These are phyloP conservation scores for Oemleria cerasiformis DNA, from an alignment of 306 rosid species.

Conservation along the genomic window DNA sequence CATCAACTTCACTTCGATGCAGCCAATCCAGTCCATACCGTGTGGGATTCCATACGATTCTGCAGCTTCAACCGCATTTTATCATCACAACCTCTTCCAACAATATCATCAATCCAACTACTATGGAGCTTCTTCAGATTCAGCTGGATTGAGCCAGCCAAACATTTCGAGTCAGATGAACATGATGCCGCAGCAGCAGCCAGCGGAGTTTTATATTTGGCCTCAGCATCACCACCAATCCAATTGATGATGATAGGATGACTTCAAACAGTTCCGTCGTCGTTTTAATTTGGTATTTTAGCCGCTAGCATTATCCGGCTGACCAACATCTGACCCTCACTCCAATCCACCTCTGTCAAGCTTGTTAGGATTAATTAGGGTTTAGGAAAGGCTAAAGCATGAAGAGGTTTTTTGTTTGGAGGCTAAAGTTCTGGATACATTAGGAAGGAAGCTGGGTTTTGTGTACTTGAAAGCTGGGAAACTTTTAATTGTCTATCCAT, in stretches of 20 bases:
- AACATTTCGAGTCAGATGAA: conserved; percentile 30
- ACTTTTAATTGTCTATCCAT: conserved; percentile 18
- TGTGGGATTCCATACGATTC: conserved; percentile 67
- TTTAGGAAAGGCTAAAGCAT: conserved; percentile 18
- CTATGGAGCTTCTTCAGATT: conserved; percentile 32
- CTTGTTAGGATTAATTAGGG: conserved; percentile 29
- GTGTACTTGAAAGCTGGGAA: conserved; percentile 38
- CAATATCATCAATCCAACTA: conserved; percentile 52
- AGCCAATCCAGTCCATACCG: conserved; percentile 53
- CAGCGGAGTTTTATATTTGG: conserved; percentile 80
- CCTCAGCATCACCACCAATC: conserved; percentile 60
- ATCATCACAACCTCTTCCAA: conserved; percentile 68
- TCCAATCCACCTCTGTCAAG: conserved; percentile 38
- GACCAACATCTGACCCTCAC: conserved; percentile 52
- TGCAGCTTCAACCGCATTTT: conserved; percentile 39
- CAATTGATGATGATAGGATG: conserved; percentile 29
- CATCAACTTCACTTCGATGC: conserved; percentile 65
- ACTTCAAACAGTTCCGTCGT: not conserved
- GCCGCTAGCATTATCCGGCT: conserved; percentile 48
- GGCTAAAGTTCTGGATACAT: conserved; percentile 32
- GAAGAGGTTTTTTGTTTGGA: conserved; percentile 48
- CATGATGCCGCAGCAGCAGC: conserved; percentile 34
- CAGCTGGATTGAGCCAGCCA: conserved; percentile 14
- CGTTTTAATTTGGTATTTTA: conserved; percentile 15
- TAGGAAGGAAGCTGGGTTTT: conserved; percentile 40